Evolutionary conservation across 2,329 filamentous ascomycete species (phyloP), one percentile per base, ranked within the genome.

Genomic region (Chaetoscypha palmicola): DNA sequence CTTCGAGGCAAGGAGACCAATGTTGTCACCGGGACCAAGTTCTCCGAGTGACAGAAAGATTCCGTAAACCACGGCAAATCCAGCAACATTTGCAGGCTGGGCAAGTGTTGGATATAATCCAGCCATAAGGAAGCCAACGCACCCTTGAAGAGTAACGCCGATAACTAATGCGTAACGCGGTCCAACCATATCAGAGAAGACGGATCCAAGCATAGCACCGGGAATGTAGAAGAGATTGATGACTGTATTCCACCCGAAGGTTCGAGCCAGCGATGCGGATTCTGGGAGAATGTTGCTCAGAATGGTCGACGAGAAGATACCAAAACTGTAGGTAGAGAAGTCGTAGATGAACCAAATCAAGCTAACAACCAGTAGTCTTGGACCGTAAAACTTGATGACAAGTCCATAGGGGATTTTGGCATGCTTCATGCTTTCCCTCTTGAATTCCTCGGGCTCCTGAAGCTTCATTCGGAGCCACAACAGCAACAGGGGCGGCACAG

Each of bases 221-320:
- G 88, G 89, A 38, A 94, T 74, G 64, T 94, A 94, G 64, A 95
- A 95, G 50, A 88, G 68, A 63, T 92, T 94, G 68, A 94, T 79
- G 32, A 95, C 74, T 0, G 84, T 88, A 60, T 87, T 89, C 88
- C 88, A 95, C 31, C 88, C 90, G 49, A 95, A 90, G 9, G 80
- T 68, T 50, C 83, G 84, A 59, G 86, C 91, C 1, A 95, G 68
- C 95, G 2, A 79, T 0, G 82, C 74, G 0, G 77, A 79, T 11
- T 62, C 58, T 0, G 66, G 52, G 21, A 68, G 68, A 21, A 87
- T 74, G 47, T 77, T 80, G 30, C 68, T 63, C 0, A 94, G 67
- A 57, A 94, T 91, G 1, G 79, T 75, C 1, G 82, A 81, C 0
- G 84, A 86, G 68, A 92, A 96, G 57, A 95, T 87, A 41, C 83